Evolutionary conservation across 2,329 filamentous ascomycete species (phyloP).

Genomic region (Epichloe elymi): DNA sequence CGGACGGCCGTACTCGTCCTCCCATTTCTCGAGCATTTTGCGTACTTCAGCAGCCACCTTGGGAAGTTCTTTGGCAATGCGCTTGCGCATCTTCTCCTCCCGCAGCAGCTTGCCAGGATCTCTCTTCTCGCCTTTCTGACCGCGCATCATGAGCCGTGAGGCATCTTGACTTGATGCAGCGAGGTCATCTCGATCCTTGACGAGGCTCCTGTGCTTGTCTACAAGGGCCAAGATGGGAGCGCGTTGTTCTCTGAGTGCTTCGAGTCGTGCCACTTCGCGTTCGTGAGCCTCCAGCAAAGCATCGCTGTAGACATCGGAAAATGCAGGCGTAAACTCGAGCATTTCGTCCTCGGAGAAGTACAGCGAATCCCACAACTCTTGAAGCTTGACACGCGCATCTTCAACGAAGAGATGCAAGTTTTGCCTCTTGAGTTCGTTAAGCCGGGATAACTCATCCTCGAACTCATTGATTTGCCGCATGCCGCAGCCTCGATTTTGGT

Average conservation of each 20-base stretch:
- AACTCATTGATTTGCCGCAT: slow-evolving; percentile 90
- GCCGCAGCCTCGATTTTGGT: slow-evolving; percentile 79
- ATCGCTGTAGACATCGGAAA: slow-evolving; percentile 94
- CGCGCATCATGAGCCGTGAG: slow-evolving; percentile 80
- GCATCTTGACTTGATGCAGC: slow-evolving; percentile 89
- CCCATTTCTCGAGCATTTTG: slow-evolving; percentile 73
- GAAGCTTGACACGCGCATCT: slow-evolving; percentile 77
- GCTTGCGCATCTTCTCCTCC: slow-evolving; percentile 97
- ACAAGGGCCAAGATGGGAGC: slow-evolving; percentile 71
- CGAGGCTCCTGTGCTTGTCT: slow-evolving; percentile 68
- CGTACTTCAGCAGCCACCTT: slow-evolving; percentile 78
- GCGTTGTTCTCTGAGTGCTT: slow-evolving; percentile 74
- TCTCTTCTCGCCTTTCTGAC: slow-evolving; percentile 83
- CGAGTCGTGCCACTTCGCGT: slow-evolving; percentile 71
- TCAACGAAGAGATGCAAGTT: slow-evolving; percentile 95
- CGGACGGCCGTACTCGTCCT: slow-evolving; percentile 84
- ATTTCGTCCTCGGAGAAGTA: slow-evolving; percentile 98
- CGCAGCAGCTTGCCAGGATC: slow-evolving; percentile 87
- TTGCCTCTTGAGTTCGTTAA: slow-evolving; percentile 89
- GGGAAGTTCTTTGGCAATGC: slow-evolving; percentile 88
- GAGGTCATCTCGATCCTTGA: slow-evolving; percentile 78
- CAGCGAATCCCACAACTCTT: slow-evolving; percentile 87
- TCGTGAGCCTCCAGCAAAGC: slow-evolving; percentile 91
- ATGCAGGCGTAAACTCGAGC: slow-evolving; percentile 93
- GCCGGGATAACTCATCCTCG: slow-evolving; percentile 71